Base-by-base conservation (phyloP, 345 rosid genomes). In the Turnera subulata region DNA sequence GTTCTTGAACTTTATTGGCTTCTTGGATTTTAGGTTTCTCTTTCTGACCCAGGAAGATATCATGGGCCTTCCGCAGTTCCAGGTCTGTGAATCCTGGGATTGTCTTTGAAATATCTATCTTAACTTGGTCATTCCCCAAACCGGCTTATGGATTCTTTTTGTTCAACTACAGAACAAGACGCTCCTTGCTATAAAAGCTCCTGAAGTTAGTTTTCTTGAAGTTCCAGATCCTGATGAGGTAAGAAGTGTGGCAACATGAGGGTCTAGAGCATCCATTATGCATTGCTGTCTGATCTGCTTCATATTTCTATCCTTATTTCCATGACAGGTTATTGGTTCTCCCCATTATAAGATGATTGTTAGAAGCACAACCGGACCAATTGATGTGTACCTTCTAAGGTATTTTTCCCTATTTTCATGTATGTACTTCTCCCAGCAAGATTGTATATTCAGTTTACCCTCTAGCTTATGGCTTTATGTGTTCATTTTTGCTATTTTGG, bases 201-300 rank as follows among this genome's bases (percentile, higher is more conserved):
- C 92, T 63, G 70, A 62, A 65, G 82, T 82, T 60, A 77, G 89
- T 72, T 79, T 69, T 67, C 71, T 88, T 19, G 87, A 88, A 73
- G 89, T 83, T 69, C 89, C 84, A 53, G 87, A 84, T 76, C 89
- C 92, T 55, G 83, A 83, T 60, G 84, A 79, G 81, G 92, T 82
- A 55, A 49, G 72, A 39, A 39, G 35, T 55, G 24, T 37, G 14
- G 20, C 29, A 53, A 16, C 29, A 13, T 55, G 40, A 52, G 12
- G 48, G 33, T 45, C 15, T 44, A 29, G 46, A 58, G 15, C 18
- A 59, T 35, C n/a, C 35, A 13, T 23, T 43, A 37, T 49, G 17
- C 43, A 24, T 21, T 22, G 24, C 15, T 44, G n/a, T 51, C 57
- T 59, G 35, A 59, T 20, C 47, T 23, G 21, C 46, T 33, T 49